Base-by-base conservation (phyloP, 1,139 yeast species). In the Yamadazyma conglobata region DNA sequence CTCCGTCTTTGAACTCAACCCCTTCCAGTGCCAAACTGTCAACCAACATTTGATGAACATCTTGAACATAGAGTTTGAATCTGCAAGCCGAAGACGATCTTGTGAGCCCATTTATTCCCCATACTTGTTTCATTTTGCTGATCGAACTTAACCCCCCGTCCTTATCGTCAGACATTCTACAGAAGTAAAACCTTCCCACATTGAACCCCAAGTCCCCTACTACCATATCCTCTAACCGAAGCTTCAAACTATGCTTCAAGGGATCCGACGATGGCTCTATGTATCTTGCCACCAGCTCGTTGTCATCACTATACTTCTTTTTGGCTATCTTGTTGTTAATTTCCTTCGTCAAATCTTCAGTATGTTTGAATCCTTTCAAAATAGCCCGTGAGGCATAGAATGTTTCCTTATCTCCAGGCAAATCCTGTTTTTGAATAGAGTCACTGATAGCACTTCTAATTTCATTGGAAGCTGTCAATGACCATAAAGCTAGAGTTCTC, bases 61-160 rank as follows among this genome's bases (percentile, higher is more conserved):
- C 77, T 39, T 71, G 70, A n/a, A 70, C 76, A 34, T 68, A 71
- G n/a, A 72, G 44, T 32, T 67, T 70, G 50, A 72, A 72, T 10
- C 52, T 43, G 2, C 74, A 60, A 0, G 70, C 63, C 12, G 48
- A 45, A 1, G 47, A 44, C 2, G 47, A 42, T 3, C 44, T 38
- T 5, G 50, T 41, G 4, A 37, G 40, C 10, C 44, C 43, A 5
- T 47, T 32, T 15, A 47, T 50, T 10, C 46, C 31, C 49, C 51
- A 51, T 0, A 47, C 46, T 7, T 43, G 34, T 9, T 41, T 43
- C 71, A 68, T 64, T 29, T 56, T 53, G 15, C 54, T 54, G 6
- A 64, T 41, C 1, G 69, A 55, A 2, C 58, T 44, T 10, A 70
- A 43, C 0, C 73, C 73, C 5, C 76, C 77, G 22, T 57, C 56